These are phyloP conservation scores for Diaporthe sp. DNA, from an alignment of 2,329 filamentous ascomycete genomes.

Conservation along the genomic window DNA sequence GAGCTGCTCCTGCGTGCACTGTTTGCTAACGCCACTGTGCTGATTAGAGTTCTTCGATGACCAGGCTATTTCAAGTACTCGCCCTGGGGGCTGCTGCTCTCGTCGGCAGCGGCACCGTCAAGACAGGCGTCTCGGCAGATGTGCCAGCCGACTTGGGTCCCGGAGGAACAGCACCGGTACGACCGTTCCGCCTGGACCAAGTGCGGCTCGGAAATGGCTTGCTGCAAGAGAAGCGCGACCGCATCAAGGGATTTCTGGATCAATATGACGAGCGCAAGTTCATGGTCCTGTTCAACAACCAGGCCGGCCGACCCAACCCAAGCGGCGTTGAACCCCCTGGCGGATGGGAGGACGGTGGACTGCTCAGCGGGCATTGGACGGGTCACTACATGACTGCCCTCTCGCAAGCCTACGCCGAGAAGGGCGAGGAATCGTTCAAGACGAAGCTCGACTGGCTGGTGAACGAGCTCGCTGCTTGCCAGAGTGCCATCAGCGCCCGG, in stretches of 20 bases:
- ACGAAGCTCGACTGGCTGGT: conserved; percentile 51
- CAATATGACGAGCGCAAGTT: conserved; percentile 48
- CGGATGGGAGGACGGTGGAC: conserved; percentile 51
- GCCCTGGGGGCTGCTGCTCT: conserved; percentile 5
- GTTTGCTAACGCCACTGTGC: background rate
- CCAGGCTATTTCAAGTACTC: background rate
- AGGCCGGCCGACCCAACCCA: conserved; percentile 48
- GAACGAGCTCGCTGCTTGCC: conserved; percentile 46
- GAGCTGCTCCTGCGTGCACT: background rate
- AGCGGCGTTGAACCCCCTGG: conserved; percentile 44
- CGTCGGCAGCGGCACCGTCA: background rate
- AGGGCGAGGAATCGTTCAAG: conserved; percentile 48
- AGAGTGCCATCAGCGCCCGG: conserved; percentile 48
- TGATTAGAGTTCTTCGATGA: background rate
- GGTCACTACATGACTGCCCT: conserved; percentile 50
- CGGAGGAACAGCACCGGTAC: conserved; percentile 48
- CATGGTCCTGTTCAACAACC: conserved; percentile 49
- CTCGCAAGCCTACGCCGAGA: conserved; percentile 49
- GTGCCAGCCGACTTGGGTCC: conserved; percentile 44
- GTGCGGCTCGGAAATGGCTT: conserved; percentile 47
- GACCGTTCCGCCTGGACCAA: conserved; percentile 50
- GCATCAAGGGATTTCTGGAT: conserved; percentile 47
- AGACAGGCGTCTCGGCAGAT: background rate
- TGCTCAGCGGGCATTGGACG: conserved; percentile 51
- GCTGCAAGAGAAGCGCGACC: conserved; percentile 50